These are phyloP conservation scores for Daldinia caldariorum DNA, from an alignment of 495 filamentous ascomycete genomes.

Conservation along the genomic window DNA sequence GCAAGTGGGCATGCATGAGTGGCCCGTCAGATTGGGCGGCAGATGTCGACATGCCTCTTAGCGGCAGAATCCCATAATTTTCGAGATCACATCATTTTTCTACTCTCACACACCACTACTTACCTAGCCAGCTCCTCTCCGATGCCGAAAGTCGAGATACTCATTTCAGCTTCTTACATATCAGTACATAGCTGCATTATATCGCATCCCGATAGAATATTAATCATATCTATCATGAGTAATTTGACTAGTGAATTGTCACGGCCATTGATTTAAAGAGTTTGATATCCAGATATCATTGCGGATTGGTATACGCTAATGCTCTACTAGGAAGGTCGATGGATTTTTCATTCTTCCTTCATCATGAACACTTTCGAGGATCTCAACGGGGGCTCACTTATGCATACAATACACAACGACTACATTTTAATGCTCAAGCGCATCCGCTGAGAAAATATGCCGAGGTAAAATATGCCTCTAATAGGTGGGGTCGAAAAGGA, in stretches of 20 bases:
- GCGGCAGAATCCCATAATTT: neutral
- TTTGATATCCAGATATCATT: neutral
- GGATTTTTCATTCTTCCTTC: neutral
- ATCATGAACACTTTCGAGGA: no score
- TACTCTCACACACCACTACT: neutral
- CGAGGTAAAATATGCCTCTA: constrained; percentile 6
- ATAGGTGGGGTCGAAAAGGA: no score
- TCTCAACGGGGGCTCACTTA: no score
- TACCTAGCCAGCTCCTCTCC: no score
- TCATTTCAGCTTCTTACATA: neutral
- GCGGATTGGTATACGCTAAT: neutral
- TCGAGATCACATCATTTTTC: neutral
- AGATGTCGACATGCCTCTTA: constrained; percentile 18
- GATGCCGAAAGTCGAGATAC: neutral
- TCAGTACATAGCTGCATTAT: neutral
- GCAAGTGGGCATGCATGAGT: neutral
- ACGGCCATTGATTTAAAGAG: neutral
- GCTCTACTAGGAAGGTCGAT: constrained; percentile 1
- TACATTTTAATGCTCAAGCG: neutral
- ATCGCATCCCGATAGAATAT: neutral
- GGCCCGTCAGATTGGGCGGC: constrained; percentile 27
- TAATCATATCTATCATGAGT: neutral
- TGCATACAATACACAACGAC: no score
- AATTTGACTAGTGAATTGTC: no score
- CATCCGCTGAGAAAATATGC: neutral